Evolutionary conservation across 805 yeast genomes (phyloP), one percentile per base, ranked within the genome.

Genomic region (Debaryomyces castellii): DNA sequence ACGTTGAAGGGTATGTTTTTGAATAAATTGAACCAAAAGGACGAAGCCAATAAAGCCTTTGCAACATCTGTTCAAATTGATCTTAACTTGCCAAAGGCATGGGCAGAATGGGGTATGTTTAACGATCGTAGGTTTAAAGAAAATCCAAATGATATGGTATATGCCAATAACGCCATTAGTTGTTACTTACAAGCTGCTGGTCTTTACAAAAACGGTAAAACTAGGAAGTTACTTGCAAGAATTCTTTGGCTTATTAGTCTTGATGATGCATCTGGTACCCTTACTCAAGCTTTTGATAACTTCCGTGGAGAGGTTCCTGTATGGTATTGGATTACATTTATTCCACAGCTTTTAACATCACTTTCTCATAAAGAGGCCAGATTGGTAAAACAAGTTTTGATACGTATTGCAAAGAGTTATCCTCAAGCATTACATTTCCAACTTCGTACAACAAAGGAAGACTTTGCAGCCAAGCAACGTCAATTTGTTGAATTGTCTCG

Each of bases 21-120:
- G 57, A 95, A 96, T 17, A 92, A 90, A 62, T 73, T 94, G 55
- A 85, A 89, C 54, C 92, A 89, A 38, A 83, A 83, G 52, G 98
- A 92, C 48, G 97, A 92, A 57, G 98, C 99, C 11, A 91, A 94
- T 61, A 96, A 94, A 62, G 97, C 97, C 0, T 94, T 94, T 71
- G 96, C 98, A 1, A 89, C 97, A 2, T 97, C 99, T 1, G 97
- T 94, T 16, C 98, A 94, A 64, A 83, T 94, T 46, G 99, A 95
- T 59, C 77, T 92, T 54, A 89, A 91, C 57, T 67, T 94, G 39
- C 96, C 98, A 1, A 92, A 94, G 63, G 98, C 99, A 0, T 94
- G 99, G 99, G 98, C 97, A 3, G 97, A 95, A 63, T 94, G 99
- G 99, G 99, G 99, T 49, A 82, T 84, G 62, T 94, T 89, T 70